Percentiles rank a stretch among this genome's conserved stretches.
Evolutionary conservation across 2,329 filamentous ascomycete genomes (phyloP).

Genomic region (Monilinia laxa): DNA sequence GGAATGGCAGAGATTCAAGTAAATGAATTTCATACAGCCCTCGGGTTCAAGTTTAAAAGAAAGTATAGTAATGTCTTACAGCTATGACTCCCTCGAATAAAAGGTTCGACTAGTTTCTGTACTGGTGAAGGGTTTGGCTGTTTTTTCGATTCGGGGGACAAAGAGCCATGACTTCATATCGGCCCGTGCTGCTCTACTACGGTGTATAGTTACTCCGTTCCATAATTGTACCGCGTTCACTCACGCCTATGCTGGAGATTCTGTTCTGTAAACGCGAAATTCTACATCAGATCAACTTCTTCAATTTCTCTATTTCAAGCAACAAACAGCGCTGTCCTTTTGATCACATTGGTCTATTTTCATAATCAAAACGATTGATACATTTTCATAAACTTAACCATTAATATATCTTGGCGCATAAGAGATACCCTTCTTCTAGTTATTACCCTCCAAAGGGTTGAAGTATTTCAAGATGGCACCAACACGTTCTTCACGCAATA

Average conservation of each 20-base stretch:
- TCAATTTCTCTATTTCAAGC: slow-evolving; percentile 20
- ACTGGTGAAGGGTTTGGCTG: not conserved
- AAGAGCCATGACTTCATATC: not conserved
- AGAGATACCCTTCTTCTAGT: slow-evolving; percentile 25
- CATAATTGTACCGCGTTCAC: slow-evolving; percentile 15
- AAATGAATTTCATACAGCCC: not conserved
- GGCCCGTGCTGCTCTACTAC: not conserved
- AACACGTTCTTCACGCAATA: slow-evolving; percentile 52
- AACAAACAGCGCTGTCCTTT: slow-evolving; percentile 23
- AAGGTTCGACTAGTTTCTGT: slow-evolving; percentile 7
- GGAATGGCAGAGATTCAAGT: not conserved
- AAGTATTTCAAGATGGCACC: slow-evolving; percentile 51
- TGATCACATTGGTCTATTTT: slow-evolving; percentile 1
- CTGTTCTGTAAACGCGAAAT: slow-evolving; percentile 21
- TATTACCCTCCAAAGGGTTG: slow-evolving; percentile 31
- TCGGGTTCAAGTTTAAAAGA: not conserved
- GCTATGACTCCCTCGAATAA: not conserved
- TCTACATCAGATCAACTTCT: slow-evolving; percentile 18
- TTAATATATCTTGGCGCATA: slow-evolving; percentile 24
- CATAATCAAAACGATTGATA: slow-evolving; percentile 29
- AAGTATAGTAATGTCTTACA: not conserved
- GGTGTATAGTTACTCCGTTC: slow-evolving; percentile 18
- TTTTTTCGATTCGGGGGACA: slow-evolving; percentile 13
- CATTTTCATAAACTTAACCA: not conserved
- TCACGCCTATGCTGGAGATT: slow-evolving; percentile 17